Conservation (phyloP, 257 asterid genomes). For the Solanum chiquidenum region DNA sequence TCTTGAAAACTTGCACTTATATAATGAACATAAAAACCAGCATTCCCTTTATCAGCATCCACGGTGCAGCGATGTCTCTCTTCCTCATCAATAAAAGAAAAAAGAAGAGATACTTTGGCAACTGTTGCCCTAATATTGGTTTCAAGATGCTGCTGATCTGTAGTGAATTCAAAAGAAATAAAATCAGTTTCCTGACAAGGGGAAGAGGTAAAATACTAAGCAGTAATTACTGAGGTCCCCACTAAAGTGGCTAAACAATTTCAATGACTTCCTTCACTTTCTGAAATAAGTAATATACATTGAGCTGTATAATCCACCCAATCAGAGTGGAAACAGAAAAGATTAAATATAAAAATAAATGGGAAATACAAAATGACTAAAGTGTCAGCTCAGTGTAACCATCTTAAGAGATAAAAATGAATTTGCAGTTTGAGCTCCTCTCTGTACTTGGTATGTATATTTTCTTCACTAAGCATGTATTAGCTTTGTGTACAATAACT, state of each 20-base stretch:
- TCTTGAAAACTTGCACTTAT: slow-evolving; percentile 49
- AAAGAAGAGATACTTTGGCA: slow-evolving; percentile 45
- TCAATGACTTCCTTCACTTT: not conserved
- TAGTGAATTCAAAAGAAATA: not conserved
- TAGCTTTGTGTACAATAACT: not conserved
- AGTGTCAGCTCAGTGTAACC: not conserved
- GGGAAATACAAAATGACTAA: not conserved
- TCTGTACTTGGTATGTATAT: not conserved
- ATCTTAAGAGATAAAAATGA: not conserved
- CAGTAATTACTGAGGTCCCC: not conserved
- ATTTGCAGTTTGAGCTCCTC: not conserved
- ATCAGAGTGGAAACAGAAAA: not conserved
- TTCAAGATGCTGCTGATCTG: slow-evolving; percentile 88
- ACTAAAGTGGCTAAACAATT: not conserved
- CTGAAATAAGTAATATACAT: not conserved
- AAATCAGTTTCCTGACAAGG: not conserved
- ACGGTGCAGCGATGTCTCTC: slow-evolving; percentile 22
- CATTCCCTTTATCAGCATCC: slow-evolving; percentile 24
- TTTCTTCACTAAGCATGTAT: not conserved
- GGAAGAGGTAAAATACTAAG: not conserved
- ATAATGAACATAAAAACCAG: slow-evolving; percentile 30
- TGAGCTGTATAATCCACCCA: not conserved
- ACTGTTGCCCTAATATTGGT: slow-evolving; percentile 69
- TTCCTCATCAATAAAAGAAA: slow-evolving; percentile 72
- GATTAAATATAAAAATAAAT: not conserved